Percentiles rank a stretch among this genome's conserved stretches.
Conservation (phyloP, 2,329 filamentous ascomycete species). For the Chaetomiaceae sp. region DNA sequence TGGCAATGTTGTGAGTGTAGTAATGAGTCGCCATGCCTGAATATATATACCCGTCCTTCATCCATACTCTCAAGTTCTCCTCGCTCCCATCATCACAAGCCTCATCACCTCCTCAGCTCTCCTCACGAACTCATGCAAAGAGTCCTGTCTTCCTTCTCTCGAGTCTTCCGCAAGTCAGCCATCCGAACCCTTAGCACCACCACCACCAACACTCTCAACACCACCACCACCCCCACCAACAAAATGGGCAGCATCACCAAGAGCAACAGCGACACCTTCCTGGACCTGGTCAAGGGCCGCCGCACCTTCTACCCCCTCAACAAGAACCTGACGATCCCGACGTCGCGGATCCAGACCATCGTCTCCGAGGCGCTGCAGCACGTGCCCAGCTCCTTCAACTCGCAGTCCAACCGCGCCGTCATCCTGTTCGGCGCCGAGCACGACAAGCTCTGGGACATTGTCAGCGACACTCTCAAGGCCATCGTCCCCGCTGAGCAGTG, state of each 20-base stretch:
- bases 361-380: slow-evolving; percentile 60
- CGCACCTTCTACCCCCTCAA: slow-evolving; percentile 65
- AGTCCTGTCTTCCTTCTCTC: neutral
- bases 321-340: slow-evolving; percentile 57
- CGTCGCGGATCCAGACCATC: slow-evolving; percentile 59
- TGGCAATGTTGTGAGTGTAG: neutral
- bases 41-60: slow-evolving; percentile 1
- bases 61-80: neutral
- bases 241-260: slow-evolving; percentile 41
- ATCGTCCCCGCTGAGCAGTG: slow-evolving; percentile 64
- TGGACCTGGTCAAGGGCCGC: slow-evolving; percentile 63
- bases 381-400: slow-evolving; percentile 83
- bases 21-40: no score
- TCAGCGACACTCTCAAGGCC: slow-evolving; percentile 58
- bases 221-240: slow-evolving; percentile 33
- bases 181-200: slow-evolving; percentile 1
- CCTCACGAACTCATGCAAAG: neutral
- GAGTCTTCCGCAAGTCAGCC: neutral
- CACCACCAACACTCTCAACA: slow-evolving; percentile 22
- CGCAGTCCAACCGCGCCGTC: slow-evolving; percentile 73
- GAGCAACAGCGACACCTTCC: slow-evolving; percentile 45
- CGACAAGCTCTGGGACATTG: slow-evolving; percentile 80
- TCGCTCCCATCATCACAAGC: neutral
- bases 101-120: neutral
- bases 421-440: slow-evolving; percentile 79